Conservation (phyloP, 1,284 basidiomycete species). For the Salmacisia buchloeana region DNA sequence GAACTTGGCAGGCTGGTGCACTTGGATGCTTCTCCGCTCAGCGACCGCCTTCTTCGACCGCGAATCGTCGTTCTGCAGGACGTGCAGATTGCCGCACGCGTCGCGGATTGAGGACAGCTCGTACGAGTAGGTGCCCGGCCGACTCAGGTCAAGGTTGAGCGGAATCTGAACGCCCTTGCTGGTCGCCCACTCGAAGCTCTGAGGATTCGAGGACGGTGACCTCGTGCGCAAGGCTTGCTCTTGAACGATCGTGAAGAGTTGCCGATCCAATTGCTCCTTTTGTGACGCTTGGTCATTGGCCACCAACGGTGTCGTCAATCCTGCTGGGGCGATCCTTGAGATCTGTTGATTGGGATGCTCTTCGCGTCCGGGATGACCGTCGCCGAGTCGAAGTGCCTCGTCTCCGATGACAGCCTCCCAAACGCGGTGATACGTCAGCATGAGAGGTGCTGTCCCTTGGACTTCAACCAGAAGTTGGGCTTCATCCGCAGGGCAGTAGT, state of each 20-base stretch:
- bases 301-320: conserved; percentile 6
- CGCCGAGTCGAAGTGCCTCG: conserved; percentile 15
- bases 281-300: conserved; percentile 10
- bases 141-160: conserved; percentile 31
- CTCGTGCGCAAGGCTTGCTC: not conserved
- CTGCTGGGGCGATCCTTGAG: conserved; percentile 3
- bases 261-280: not conserved
- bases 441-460: conserved; percentile 38
- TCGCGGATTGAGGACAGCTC: conserved; percentile 37
- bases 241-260: conserved; percentile 1
- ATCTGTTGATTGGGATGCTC: conserved; percentile 17
- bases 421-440: conserved; percentile 33
- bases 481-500: conserved; percentile 40
- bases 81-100: conserved; percentile 41
- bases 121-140: conserved; percentile 34
- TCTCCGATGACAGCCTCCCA: conserved; percentile 17
- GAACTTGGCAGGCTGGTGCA: conserved; percentile 69
- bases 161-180: conserved; percentile 31
- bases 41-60: not conserved
- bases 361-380: conserved; percentile 22
- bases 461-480: conserved; percentile 33
- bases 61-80: not conserved
- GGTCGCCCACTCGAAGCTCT: conserved; percentile 33
- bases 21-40: conserved; percentile 54
- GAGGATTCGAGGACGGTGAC: not conserved